A percentile compares a stretch with the other conserved stretches of the same genome.
Evolutionary conservation across 495 filamentous ascomycete species (phyloP).

Genomic region (Xylaria curta): DNA sequence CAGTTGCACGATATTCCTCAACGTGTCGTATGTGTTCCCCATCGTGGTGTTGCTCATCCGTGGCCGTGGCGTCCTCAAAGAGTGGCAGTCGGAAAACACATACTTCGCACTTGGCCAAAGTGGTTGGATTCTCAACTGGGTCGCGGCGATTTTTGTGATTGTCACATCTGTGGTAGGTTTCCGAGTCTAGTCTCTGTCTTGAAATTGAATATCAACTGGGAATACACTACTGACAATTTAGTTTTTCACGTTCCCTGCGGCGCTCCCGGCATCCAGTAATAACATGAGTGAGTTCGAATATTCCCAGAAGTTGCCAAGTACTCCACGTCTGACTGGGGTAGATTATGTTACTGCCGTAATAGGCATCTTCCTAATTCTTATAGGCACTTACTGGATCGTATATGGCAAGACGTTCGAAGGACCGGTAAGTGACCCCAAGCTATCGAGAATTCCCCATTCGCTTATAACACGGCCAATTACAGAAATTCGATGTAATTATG

Average conservation of each 20-base stretch:
- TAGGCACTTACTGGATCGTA: constrained; percentile 38
- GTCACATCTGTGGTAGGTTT: constrained; percentile 42
- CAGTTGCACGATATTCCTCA: constrained; percentile 44
- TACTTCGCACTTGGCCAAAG: constrained; percentile 35
- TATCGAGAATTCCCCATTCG: not conserved
- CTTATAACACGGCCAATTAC: not conserved
- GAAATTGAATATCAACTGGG: not conserved
- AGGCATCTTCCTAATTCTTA: constrained; percentile 42
- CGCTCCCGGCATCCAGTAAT: constrained; percentile 37
- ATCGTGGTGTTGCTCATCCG: constrained; percentile 40
- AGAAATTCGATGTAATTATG: constrained; percentile 32
- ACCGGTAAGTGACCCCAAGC: constrained; percentile 35
- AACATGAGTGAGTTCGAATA: constrained; percentile 38
- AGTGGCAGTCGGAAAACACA: constrained; percentile 32
- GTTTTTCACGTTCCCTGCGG: constrained; percentile 45
- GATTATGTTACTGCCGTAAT: constrained; percentile 46
- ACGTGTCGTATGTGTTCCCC: constrained; percentile 44
- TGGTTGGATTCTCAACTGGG: constrained; percentile 36
- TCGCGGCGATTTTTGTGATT: constrained; percentile 39
- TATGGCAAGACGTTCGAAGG: constrained; percentile 40
- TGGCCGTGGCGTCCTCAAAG: constrained; percentile 33
- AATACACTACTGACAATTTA: constrained; percentile 26
- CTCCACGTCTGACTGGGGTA: constrained; percentile 16
- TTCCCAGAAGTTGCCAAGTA: not conserved
- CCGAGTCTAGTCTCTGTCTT: not conserved